phyloP scores from a whole-genome alignment of 2,329 filamentous ascomycete species.

The Ophiobolus disseminans region DNA sequence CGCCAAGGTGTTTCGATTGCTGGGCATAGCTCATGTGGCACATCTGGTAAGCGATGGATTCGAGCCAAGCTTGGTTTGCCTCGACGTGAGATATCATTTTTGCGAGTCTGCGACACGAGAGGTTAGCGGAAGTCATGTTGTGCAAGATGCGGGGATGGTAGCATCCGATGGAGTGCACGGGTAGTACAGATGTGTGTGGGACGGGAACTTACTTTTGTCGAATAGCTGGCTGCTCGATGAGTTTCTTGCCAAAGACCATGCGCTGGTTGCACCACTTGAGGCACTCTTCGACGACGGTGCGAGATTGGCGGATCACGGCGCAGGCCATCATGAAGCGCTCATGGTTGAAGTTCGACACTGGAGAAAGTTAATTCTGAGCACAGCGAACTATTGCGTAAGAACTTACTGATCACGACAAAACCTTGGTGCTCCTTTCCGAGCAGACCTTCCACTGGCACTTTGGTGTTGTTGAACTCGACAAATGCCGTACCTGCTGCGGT shows the following conservation, averaged over 20 bases:
- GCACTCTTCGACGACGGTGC: constrained; percentile 79
- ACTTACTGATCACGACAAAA: constrained; percentile 73
- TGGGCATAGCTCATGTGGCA: constrained; percentile 80
- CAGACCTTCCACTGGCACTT: constrained; percentile 79
- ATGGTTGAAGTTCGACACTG: constrained; percentile 84
- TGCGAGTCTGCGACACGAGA: constrained; percentile 64
- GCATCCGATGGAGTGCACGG: neutral
- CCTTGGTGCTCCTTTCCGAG: constrained; percentile 86
- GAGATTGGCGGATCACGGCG: constrained; percentile 68
- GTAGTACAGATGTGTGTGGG: constrained; percentile 1
- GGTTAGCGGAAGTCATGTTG: neutral
- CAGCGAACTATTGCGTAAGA: too few relatives aligned
- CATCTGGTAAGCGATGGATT: constrained; percentile 88
- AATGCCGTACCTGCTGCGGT: constrained; percentile 78
- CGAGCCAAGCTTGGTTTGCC: constrained; percentile 84
- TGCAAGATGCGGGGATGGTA: neutral
- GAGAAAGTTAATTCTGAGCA: neutral
- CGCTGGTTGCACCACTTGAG: constrained; percentile 90
- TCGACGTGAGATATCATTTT: constrained; percentile 86
- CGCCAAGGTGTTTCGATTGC: constrained; percentile 76
- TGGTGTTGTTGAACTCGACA: constrained; percentile 85
- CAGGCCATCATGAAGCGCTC: constrained; percentile 80
- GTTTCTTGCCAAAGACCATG: constrained; percentile 80
- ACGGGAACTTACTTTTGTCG: constrained; percentile 70
- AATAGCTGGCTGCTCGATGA: constrained; percentile 84